These are phyloP conservation scores for Botrytis galanthina DNA, from an alignment of 2,329 filamentous ascomycete genomes.

Conservation along the genomic window DNA sequence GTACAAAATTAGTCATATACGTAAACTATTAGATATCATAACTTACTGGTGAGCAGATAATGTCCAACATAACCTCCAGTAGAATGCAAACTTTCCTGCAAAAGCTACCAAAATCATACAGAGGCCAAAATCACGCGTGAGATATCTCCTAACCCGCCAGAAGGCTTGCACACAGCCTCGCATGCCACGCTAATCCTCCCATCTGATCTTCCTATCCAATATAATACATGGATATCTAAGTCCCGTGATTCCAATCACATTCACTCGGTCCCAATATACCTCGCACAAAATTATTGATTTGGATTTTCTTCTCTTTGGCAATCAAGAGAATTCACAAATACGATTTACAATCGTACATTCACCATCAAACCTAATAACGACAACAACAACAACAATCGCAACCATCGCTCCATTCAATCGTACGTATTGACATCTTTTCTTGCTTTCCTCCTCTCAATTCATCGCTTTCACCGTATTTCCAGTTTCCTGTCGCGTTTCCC, in stretches of 20 bases:
- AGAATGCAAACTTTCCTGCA: not conserved
- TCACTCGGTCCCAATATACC: not conserved
- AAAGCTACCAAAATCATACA: not conserved
- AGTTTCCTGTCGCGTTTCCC: not conserved
- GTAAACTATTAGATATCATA: not conserved
- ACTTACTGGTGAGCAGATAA: rapidly evolving
- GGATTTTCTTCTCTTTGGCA: not conserved
- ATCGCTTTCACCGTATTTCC: not conserved
- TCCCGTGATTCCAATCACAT: not conserved
- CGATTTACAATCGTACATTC: not conserved
- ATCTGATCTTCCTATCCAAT: not conserved
- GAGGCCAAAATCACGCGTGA: not conserved
- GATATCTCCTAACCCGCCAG: not conserved
- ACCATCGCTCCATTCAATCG: not conserved
- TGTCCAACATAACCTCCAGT: no score
- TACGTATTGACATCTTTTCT: not conserved
- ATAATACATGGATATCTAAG: not conserved
- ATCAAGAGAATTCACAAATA: not conserved
- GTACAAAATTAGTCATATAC: not conserved
- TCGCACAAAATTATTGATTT: not conserved
- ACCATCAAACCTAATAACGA: not conserved
- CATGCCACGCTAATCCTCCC: not conserved
- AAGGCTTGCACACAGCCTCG: not conserved
- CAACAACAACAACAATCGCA: not conserved
- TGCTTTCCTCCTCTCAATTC: not conserved